Evolutionary conservation across 1,139 yeast species (phyloP), one percentile per base, ranked within the genome.

Genomic region (Suhomyces ambrosiae): DNA sequence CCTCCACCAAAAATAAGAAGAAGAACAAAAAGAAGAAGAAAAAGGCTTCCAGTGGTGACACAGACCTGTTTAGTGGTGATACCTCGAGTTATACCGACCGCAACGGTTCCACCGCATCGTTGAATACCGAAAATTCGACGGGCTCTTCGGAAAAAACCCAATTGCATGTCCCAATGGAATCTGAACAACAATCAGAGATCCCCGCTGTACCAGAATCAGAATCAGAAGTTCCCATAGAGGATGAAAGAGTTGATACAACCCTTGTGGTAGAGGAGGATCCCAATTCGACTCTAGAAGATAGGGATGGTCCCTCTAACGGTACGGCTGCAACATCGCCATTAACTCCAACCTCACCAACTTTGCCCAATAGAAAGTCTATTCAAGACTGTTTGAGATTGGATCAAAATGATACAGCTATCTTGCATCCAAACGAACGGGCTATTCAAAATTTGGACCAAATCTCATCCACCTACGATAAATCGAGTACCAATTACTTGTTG

Each of bases 401-500:
- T 32, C 60, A 54, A 31, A 61, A 65, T 9, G 52, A 50, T 16
- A 51, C 51, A 6, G 33, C 41, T 6, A 41, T 48, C 23, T 38
- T 47, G 13, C 45, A 38, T 7, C 34, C 35, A 8, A 35, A 41
- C 11, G 33, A 36, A n/a, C 32, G 34, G 11, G 42, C 44, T 13
- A 29, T 47, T 19, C 47, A 46, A 14, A 41, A 40, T 22, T 38
- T 53, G 37, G 42, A 49, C 26, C 37, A 35, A n/a, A 47, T 54
- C 9, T 50, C 58, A 4, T 31, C 52, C 21, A 52, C 61, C 13
- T 61, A 58, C 40, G 55, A 60, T 40, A 52, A 56, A 23, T 30
- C 48, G 10, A 41, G 48, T 31, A 40, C 59, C n/a, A 68, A 68
- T 42, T 63, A 57, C 40, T 56, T 71, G 35, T 52, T 71, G 18